A percentile compares a stretch with the other conserved stretches of the same genome.
These are phyloP conservation scores for Pyrenula massariospora DNA, from an alignment of 495 filamentous ascomycete genomes.

Conservation along the genomic window DNA sequence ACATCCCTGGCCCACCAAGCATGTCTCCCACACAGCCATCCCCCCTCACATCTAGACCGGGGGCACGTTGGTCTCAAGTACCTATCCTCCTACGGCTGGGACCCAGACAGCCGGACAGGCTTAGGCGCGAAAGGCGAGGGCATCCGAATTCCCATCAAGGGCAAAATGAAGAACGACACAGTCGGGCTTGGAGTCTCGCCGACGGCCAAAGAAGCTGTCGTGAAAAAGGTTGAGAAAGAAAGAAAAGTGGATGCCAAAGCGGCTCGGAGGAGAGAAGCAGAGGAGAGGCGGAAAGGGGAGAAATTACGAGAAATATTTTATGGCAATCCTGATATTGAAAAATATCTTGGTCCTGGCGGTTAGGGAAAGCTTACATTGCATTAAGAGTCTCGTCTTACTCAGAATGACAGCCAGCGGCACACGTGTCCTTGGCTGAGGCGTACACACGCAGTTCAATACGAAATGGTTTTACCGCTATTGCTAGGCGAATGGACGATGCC, in stretches of 20 bases:
- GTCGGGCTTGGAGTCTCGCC: conserved; percentile 51
- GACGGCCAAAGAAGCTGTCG: conserved; percentile 9
- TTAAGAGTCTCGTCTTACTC: too few species aligned
- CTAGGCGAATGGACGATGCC: too few species aligned
- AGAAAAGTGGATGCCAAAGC: conserved; percentile 61
- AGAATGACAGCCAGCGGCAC: too few species aligned
- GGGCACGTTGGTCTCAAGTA: conserved; percentile 61
- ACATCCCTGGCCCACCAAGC: conserved; percentile 72
- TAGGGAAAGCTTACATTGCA: too few species aligned
- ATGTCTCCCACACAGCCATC: conserved; percentile 67
- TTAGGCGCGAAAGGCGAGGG: conserved; percentile 64
- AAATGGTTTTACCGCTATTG: too few species aligned
- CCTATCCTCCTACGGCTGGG: conserved; percentile 73
- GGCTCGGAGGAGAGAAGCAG: conserved; percentile 43
- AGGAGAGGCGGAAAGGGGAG: conserved; percentile 51
- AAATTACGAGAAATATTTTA: conserved; percentile 57
- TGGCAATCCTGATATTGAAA: conserved; percentile 56
- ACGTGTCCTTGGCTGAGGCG: too few species aligned
- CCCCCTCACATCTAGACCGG: conserved; percentile 77
- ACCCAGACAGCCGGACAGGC: conserved; percentile 66
- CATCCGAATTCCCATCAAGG: conserved; percentile 63
- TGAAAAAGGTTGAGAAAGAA: conserved; percentile 31
- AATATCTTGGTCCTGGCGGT: conserved; percentile 44
- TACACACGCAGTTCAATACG: too few species aligned
- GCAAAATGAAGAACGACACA: conserved; percentile 59